phyloP scores from a whole-genome alignment of 2,329 filamentous ascomycete species.

The Exophiala phaeomuriformis region DNA sequence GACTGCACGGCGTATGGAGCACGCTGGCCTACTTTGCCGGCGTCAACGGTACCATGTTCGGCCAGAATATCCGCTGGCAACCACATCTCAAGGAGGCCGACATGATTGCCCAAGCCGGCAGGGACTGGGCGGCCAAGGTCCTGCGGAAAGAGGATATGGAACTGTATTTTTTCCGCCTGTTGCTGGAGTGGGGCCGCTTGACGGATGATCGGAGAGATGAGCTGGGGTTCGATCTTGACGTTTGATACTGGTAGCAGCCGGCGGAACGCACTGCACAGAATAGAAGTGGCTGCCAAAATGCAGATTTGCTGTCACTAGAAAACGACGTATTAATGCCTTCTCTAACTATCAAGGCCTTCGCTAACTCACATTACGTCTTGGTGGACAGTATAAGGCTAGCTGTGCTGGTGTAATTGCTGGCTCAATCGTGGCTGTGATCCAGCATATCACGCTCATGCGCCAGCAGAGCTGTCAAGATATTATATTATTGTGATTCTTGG shows the following conservation, averaged over 20 bases:
- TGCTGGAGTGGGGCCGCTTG: slow-evolving; percentile 69
- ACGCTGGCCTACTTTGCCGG: slow-evolving; percentile 69
- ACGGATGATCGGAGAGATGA: slow-evolving; percentile 54
- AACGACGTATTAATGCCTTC: too few species aligned
- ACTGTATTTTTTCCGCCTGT: slow-evolving; percentile 68
- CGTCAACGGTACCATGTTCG: slow-evolving; percentile 39
- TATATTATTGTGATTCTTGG: too few species aligned
- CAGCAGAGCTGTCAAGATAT: too few species aligned
- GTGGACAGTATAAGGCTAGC: too few species aligned
- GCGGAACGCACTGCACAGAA: too few species aligned
- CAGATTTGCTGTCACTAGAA: too few species aligned
- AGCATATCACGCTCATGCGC: too few species aligned
- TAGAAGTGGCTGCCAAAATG: too few species aligned
- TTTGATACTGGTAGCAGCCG: not conserved
- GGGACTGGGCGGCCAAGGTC: slow-evolving; percentile 57
- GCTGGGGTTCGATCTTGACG: slow-evolving; percentile 34
- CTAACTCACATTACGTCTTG: too few species aligned
- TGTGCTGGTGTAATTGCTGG: too few species aligned
- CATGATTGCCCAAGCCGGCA: slow-evolving; percentile 60
- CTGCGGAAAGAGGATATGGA: slow-evolving; percentile 68
- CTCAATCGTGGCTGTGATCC: too few species aligned
- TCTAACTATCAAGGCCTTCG: not conserved
- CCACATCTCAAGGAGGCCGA: slow-evolving; percentile 48
- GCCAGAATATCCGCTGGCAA: slow-evolving; percentile 43
- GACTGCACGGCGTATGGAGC: slow-evolving; percentile 66